Evolutionary conservation across 805 yeast genomes (phyloP).

Genomic region (Candida rishiriensis): DNA sequence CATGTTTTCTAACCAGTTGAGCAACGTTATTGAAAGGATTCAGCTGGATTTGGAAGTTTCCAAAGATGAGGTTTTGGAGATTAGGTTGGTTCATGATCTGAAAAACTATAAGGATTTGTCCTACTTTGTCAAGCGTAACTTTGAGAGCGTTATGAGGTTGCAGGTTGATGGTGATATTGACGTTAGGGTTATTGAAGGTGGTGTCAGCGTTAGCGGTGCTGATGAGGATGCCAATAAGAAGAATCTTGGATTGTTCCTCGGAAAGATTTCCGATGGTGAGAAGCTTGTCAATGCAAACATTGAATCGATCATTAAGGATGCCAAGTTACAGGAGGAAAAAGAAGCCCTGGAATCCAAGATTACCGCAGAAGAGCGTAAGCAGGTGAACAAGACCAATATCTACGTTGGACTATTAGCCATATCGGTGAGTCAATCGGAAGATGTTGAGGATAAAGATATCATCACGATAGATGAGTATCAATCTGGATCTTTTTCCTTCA

Average conservation of each 20-base stretch:
- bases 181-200: conserved; percentile 51
- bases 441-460: conserved; percentile 24
- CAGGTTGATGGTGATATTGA: conserved; percentile 79
- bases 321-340: background rate
- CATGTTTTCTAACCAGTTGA: conserved; percentile 26
- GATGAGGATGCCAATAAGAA: conserved; percentile 25
- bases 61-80: conserved; percentile 51
- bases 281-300: conserved; percentile 85
- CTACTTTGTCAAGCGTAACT: conserved; percentile 45
- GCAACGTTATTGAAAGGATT: conserved; percentile 36
- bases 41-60: conserved; percentile 29
- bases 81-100: conserved; percentile 66
- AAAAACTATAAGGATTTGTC: conserved; percentile 47
- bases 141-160: conserved; percentile 54
- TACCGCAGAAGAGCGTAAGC: conserved; percentile 1
- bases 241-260: conserved; percentile 66
- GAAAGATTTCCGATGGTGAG: conserved; percentile 78
- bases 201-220: conserved; percentile 31
- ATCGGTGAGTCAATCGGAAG: conserved; percentile 17
- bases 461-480: conserved; percentile 42
- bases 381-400: conserved; percentile 22
- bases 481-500: conserved; percentile 64
- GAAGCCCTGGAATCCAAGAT: conserved; percentile 3
- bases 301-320: conserved; percentile 54
- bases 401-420: conserved; percentile 31